A percentile compares a stretch with the other conserved stretches of the same genome.
Conservation (phyloP, 2,329 filamentous ascomycete genomes). For the Daldinia sp. region DNA sequence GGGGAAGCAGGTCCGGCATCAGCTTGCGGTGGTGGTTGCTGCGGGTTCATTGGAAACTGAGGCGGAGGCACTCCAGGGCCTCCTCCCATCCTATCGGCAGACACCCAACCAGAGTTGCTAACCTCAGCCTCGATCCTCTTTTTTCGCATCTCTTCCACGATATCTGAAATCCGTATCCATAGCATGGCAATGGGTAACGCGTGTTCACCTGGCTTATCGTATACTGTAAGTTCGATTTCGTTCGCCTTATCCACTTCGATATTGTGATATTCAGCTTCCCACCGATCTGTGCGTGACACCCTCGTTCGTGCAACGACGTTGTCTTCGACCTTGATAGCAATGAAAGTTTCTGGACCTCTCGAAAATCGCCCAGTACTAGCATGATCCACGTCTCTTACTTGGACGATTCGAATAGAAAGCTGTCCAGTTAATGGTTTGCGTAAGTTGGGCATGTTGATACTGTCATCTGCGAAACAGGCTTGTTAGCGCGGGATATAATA, state of each 20-base stretch:
- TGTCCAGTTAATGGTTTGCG: slow-evolving; percentile 96
- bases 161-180: slow-evolving; percentile 97
- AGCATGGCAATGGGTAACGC: slow-evolving; percentile 93
- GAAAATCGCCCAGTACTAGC: slow-evolving; percentile 86
- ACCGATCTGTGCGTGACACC: slow-evolving; percentile 85
- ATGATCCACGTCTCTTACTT: slow-evolving; percentile 95
- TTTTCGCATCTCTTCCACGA: slow-evolving; percentile 95
- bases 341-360: slow-evolving; percentile 92
- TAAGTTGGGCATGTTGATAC: slow-evolving; percentile 93
- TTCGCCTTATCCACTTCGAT: slow-evolving; percentile 98
- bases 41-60: slow-evolving; percentile 70
- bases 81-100: slow-evolving; percentile 89
- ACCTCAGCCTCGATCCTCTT: slow-evolving; percentile 98
- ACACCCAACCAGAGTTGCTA: slow-evolving; percentile 95
- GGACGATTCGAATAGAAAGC: slow-evolving; percentile 85
- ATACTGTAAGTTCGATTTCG: slow-evolving; percentile 96
- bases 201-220: slow-evolving; percentile 93
- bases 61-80: slow-evolving; percentile 57
- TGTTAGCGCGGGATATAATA: slow-evolving; percentile 34
- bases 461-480: slow-evolving; percentile 76
- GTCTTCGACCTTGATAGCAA: slow-evolving; percentile 97
- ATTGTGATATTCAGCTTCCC: slow-evolving; percentile 91
- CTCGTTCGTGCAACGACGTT: slow-evolving; percentile 89
- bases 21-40: slow-evolving; percentile 55
- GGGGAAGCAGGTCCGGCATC: slow-evolving; percentile 58